These are phyloP conservation scores for Trichoderma arundinaceum DNA, from an alignment of 2,329 filamentous ascomycete genomes.

Conservation along the genomic window DNA sequence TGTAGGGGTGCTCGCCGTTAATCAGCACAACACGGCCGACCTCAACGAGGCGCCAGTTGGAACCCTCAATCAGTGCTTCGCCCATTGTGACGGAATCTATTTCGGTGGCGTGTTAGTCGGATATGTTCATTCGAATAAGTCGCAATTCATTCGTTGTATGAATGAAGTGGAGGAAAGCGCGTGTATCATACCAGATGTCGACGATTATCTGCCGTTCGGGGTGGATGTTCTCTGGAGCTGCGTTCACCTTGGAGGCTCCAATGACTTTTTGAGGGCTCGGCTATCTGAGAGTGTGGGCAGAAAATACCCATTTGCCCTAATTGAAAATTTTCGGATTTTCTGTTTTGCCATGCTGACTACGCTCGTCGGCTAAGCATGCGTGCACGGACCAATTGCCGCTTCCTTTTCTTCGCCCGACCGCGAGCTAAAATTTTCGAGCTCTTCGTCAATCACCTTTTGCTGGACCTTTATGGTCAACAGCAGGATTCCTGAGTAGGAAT, in stretches of 20 bases:
- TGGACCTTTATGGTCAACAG: neutral
- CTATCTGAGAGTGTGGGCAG: slow-evolving; percentile 47
- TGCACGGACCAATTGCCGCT: slow-evolving; percentile 33
- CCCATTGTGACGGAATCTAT: slow-evolving; percentile 70
- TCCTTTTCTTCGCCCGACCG: slow-evolving; percentile 18
- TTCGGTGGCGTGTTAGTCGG: slow-evolving; percentile 43
- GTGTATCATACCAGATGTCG: slow-evolving; percentile 49
- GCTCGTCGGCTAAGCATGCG: neutral
- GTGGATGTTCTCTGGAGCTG: slow-evolving; percentile 47
- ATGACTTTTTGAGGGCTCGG: slow-evolving; percentile 51
- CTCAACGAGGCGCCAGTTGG: slow-evolving; percentile 95
- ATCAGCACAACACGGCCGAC: slow-evolving; percentile 96
- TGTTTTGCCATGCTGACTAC: slow-evolving; percentile 37
- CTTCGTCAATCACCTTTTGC: slow-evolving; percentile 10
- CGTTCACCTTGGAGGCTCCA: slow-evolving; percentile 47
- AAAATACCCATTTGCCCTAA: slow-evolving; percentile 53
- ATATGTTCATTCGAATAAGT: slow-evolving; percentile 32
- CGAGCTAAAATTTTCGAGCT: slow-evolving; percentile 30
- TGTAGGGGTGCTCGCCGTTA: slow-evolving; percentile 76
- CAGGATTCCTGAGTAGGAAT: slow-evolving; percentile 1
- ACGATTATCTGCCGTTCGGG: slow-evolving; percentile 47
- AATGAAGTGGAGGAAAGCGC: slow-evolving; percentile 38
- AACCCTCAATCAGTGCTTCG: slow-evolving; percentile 80
- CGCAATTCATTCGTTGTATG: slow-evolving; percentile 33
- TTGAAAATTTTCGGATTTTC: slow-evolving; percentile 43